Conservation (phyloP, 306 rosid species). For the Vigna mungo region DNA sequence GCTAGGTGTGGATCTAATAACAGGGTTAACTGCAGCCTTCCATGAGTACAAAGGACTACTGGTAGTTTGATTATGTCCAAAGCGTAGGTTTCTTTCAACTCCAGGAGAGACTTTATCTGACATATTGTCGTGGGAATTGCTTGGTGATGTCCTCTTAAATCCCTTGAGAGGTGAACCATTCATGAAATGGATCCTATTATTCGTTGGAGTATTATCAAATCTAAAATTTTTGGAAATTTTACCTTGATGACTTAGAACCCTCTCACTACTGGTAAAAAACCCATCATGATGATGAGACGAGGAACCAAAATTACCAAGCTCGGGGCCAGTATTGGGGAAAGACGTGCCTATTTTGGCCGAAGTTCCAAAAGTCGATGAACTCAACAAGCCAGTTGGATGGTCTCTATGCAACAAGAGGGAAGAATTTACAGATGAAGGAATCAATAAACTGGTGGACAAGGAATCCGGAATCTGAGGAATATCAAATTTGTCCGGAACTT, state of each 20-base stretch:
- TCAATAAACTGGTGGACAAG: constrained; percentile 67
- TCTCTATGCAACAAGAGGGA: constrained; percentile 49
- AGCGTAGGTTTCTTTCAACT: constrained; percentile 49
- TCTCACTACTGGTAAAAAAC: constrained; percentile 51
- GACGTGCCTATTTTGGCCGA: constrained; percentile 57
- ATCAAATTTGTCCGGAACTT: constrained; percentile 55
- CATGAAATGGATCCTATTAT: constrained; percentile 49
- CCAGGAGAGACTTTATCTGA: constrained; percentile 53
- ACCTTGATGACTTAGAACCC: constrained; percentile 46
- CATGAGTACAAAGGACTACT: constrained; percentile 57
- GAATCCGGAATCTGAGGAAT: constrained; percentile 57
- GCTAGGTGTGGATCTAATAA: constrained; percentile 49
- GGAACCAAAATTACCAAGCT: constrained; percentile 52
- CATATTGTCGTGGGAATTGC: constrained; percentile 50
- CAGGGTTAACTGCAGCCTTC: constrained; percentile 53
- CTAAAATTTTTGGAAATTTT: constrained; percentile 55
- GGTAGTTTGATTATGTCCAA: constrained; percentile 48
- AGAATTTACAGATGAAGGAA: constrained; percentile 65
- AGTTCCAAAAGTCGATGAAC: constrained; percentile 59
- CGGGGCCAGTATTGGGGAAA: constrained; percentile 50
- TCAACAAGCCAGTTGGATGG: constrained; percentile 48
- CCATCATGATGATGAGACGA: constrained; percentile 50
- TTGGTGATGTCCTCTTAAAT: constrained; percentile 48
- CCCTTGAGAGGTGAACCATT: constrained; percentile 57
- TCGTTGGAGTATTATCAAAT: constrained; percentile 53